A percentile compares a stretch with the other conserved stretches of the same genome.
Conservation (phyloP, 2,329 filamentous ascomycete species). For the Exserohilum turcica region DNA sequence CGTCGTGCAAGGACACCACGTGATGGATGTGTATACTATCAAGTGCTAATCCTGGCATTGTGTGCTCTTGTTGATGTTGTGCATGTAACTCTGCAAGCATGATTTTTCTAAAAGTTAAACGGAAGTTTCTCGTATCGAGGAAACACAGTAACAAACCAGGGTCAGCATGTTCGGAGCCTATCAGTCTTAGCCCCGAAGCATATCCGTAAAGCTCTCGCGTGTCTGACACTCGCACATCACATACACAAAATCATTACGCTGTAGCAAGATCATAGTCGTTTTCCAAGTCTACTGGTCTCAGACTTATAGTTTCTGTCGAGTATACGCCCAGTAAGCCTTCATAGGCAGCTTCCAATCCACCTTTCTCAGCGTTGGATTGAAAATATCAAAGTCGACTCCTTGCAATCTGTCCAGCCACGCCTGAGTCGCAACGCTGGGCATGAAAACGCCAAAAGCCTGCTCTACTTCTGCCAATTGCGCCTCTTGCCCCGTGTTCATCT, state of each 20-base stretch:
- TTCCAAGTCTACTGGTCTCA: background rate
- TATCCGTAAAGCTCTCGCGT: no score
- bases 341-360: constrained; percentile 86
- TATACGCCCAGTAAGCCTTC: constrained; percentile 69
- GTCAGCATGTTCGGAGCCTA: no score
- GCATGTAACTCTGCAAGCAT: no score
- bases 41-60: no score
- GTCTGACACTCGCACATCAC: background rate
- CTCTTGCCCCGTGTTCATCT: constrained; percentile 44
- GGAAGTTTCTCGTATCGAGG: no score
- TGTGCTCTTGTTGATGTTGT: no score
- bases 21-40: no score
- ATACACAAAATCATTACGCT: no score
- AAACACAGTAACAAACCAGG: no score
- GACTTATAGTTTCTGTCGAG: constrained; percentile 54
- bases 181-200: no score
- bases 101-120: no score
- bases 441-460: constrained; percentile 75
- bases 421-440: constrained; percentile 77
- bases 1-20: no score
- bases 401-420: constrained; percentile 81
- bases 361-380: constrained; percentile 65
- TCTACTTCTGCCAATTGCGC: constrained; percentile 60
- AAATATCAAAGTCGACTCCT: constrained; percentile 82
- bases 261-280: background rate